Base-by-base conservation (phyloP, 2,329 filamentous ascomycete genomes). In the Cylindrodendrum hubeiense region DNA sequence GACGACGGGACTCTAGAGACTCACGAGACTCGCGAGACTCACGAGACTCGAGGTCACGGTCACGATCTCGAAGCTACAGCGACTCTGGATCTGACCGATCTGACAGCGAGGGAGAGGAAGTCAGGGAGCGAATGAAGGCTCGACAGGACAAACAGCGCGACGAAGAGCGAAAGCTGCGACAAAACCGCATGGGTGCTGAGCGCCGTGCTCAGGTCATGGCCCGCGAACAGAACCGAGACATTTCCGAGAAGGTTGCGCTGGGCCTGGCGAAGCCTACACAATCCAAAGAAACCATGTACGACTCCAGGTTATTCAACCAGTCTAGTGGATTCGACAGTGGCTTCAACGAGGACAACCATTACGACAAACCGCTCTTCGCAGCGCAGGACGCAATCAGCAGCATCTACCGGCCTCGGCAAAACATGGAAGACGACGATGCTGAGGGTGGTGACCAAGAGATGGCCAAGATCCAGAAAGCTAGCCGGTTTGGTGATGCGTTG, bases 331-430 rank as follows among this genome's bases (percentile, higher is more conserved):
- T 99, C 77, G 91, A 94, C 72, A 88, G 90, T 56, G 96, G 95
- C 0, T 94, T 98, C 86, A 99, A 99, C 79, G 96, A 99, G 79
- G 96, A 99, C 79, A 96, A 99, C 76, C 90, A 91, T 0, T 99
- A 98, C 82, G 96, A 98, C 79, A 98, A 98, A 81, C 96, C 96
- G 21, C 84, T 99, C 8, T 99, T 99, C 78, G 95, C 95, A 1
- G 95, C 96, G 15, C 94, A 98, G 78, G 95, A 98, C 77, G 95
- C 94, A 9, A 94, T 98, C 74, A 96, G 89, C 82, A 95, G 91
- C 78, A 98, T 99, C 71, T 99, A 99, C 80, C 88, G 94, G 34
- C 94, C 95, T 1, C 88, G 88, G 22, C 89, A 92, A 24, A 90
- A 91, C 61, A 89, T 91, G 74, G 92, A 91, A 53, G 93, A 94